phyloP scores from a whole-genome alignment of 257 asterid genomes.

The Knoxia roxburghii region DNA sequence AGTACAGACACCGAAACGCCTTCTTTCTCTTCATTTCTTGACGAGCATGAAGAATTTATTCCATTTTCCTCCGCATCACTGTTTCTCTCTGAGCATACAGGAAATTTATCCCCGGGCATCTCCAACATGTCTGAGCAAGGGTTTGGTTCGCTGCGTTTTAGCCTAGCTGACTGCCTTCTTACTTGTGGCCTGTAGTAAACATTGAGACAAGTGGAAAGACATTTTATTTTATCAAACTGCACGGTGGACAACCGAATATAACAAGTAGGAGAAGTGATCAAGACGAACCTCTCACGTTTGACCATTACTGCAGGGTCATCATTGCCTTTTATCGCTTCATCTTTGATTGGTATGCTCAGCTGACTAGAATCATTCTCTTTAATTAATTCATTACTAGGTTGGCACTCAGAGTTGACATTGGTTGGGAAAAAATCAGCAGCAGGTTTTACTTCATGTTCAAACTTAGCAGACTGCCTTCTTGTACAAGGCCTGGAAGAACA shows the following conservation, averaged over 20 bases:
- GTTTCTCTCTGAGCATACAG: slow-evolving; percentile 13
- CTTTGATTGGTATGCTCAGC: slow-evolving; percentile 11
- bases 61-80: slow-evolving; percentile 27
- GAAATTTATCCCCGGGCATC: slow-evolving; percentile 16
- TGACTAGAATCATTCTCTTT: slow-evolving; percentile 30
- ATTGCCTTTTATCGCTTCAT: slow-evolving; percentile 18
- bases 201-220: not conserved
- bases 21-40: slow-evolving; percentile 19
- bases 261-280: not conserved
- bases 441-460: slow-evolving; percentile 17
- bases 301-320: slow-evolving; percentile 17
- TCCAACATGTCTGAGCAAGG: slow-evolving; percentile 18
- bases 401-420: slow-evolving; percentile 16
- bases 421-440: slow-evolving; percentile 15
- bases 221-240: not conserved
- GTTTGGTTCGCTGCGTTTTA: slow-evolving; percentile 28
- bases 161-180: slow-evolving; percentile 62
- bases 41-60: slow-evolving; percentile 17
- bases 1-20: slow-evolving; percentile 10
- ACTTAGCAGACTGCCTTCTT: slow-evolving; percentile 27
- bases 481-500: slow-evolving; percentile 19
- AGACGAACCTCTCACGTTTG: slow-evolving; percentile 18
- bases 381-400: slow-evolving; percentile 20
- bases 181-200: slow-evolving; percentile 29
- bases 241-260: not conserved